Evolutionary conservation across 2,329 filamentous ascomycete genomes (phyloP).

Genomic region (Cercospora beticola): DNA sequence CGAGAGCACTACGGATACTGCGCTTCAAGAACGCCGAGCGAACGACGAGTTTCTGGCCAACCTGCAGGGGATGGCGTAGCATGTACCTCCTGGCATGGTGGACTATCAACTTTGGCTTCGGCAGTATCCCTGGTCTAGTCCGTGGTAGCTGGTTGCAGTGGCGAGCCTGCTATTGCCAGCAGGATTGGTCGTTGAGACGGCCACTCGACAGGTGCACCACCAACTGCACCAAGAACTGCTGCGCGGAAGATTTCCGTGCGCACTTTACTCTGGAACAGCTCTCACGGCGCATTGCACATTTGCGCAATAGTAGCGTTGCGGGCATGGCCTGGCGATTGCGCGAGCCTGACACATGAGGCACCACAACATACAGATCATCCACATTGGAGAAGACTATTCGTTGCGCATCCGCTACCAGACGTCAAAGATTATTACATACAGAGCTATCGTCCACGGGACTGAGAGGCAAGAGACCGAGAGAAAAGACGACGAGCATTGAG

Average conservation of each 20-base stretch:
- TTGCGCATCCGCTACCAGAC: not conserved
- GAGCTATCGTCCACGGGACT: not conserved
- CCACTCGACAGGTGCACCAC: not conserved
- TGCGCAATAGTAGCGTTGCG: not conserved
- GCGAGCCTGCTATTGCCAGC: not conserved
- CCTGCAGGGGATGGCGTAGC: constrained; percentile 10
- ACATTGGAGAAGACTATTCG: not conserved
- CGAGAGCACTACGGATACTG: not conserved
- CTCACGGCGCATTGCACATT: not conserved
- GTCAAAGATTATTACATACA: not conserved
- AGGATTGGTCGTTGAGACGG: no score
- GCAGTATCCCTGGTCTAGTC: not conserved
- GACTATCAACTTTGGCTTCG: not conserved
- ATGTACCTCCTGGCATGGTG: not conserved
- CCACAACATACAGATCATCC: not conserved
- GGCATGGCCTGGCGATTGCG: no score
- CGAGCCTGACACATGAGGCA: no score
- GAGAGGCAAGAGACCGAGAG: not conserved
- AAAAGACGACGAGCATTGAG: not conserved
- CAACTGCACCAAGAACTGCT: not conserved
- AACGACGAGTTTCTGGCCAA: constrained; percentile 12
- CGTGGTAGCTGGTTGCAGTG: not conserved
- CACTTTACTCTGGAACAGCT: not conserved
- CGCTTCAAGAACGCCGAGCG: constrained; percentile 4
- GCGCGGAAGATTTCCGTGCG: not conserved